Evolutionary conservation across 345 rosid genomes (phyloP), one percentile per base, ranked within the genome.

Genomic region (Acer saccharum): DNA sequence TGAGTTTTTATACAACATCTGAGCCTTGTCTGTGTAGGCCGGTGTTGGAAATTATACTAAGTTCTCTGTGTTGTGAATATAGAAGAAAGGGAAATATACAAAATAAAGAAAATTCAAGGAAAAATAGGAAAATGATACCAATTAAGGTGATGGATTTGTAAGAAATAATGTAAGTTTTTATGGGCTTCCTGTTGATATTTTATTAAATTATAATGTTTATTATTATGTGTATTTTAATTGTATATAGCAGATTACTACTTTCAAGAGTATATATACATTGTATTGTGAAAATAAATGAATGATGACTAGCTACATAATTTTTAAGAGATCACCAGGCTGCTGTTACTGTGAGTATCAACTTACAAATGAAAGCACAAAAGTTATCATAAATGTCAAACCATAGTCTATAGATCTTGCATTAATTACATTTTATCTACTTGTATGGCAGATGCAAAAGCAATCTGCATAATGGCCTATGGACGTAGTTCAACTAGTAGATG

Each of bases 11-110:
- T 50, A 27, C 63, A 52, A 27, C 81, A 73, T 35, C 75, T 27
- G 84, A 77, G 84, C 84, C 80, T 73, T 69, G 75, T 68, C 35
- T 27, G 43, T 1, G 7, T 20, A 77, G 76, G 81, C 84, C 84
- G 84, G 72, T 77, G 84, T 63, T 73, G 65, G 58, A 65, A 50
- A 14, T 60, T 29, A 65, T 65, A 63, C 20, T 17, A 25, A 29
- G 70, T 3, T 54, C 58, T 48, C 5, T 50, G 3, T 57, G 32
- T 14, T 62, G 77, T 77, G 73, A 5, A 68, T 57, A 71, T 44
- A 71, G 67, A 50, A 2, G 32, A 76, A 39, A 35, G 71, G 0
- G 46, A 27, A 21, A 62, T 25, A 65, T 20, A 66, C 62, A 14
- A 65, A 65, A 50, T 50, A 64, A 46, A 21, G 17, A n/a, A 5